Evolutionary conservation across 129 eudicot species (phyloP).

Genomic region (carrot (Daucus carota)): DH1_v3.0 NC_030389.2:15473001-15473500

Average conservation of each 20-base stretch:
- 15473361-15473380: background rate
- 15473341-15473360: background rate
- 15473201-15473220: background rate
- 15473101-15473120: no score
- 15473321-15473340: background rate
- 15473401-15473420: no score
- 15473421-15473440: no score
- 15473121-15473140: no score
- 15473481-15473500: background rate
- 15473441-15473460: background rate
- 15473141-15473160: no score
- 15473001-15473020: no score
- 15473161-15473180: no score
- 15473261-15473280: background rate
- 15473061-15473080: no score
- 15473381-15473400: background rate
- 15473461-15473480: background rate
- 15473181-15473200: no score
- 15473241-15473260: background rate
- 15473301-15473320: background rate
- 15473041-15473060: no score
- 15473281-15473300: background rate
- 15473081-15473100: no score
- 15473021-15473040: no score
- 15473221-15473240: background rate